These are phyloP conservation scores for Theobroma cacao DNA, from an alignment of 345 rosid species.

Conservation along the genomic window DNA sequence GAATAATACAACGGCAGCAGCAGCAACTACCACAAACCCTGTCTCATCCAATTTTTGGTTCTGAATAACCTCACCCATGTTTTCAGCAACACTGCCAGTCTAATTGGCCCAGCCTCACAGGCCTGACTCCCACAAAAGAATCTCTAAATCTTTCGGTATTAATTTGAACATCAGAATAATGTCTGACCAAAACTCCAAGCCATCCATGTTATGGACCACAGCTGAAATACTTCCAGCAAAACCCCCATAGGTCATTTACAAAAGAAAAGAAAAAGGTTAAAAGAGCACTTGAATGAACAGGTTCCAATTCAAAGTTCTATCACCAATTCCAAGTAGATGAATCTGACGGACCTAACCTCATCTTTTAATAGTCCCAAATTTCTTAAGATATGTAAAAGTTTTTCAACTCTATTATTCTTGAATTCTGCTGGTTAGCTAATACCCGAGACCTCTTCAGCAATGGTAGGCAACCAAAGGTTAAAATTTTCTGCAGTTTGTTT, in stretches of 20 bases:
- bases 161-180: background rate
- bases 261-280: no score
- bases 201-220: background rate
- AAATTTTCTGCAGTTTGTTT: background rate
- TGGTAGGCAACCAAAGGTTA: background rate
- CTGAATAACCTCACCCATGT: background rate
- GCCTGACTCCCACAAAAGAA: background rate
- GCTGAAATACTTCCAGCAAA: no score
- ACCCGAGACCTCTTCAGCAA: background rate
- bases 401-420: background rate
- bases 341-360: background rate
- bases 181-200: background rate
- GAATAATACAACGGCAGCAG: constrained; percentile 7
- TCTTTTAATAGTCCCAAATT: background rate
- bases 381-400: background rate
- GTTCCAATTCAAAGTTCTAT: background rate
- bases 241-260: no score
- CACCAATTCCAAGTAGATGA: background rate
- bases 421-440: background rate
- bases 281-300: background rate
- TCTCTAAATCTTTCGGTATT: background rate
- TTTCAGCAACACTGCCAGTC: background rate
- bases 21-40: background rate
- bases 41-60: background rate
- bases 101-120: background rate